Evolutionary conservation across 208 protist genomes (phyloP), one percentile per base, ranked within the genome.

Genomic region (Trypanosoma platydactyli): DNA sequence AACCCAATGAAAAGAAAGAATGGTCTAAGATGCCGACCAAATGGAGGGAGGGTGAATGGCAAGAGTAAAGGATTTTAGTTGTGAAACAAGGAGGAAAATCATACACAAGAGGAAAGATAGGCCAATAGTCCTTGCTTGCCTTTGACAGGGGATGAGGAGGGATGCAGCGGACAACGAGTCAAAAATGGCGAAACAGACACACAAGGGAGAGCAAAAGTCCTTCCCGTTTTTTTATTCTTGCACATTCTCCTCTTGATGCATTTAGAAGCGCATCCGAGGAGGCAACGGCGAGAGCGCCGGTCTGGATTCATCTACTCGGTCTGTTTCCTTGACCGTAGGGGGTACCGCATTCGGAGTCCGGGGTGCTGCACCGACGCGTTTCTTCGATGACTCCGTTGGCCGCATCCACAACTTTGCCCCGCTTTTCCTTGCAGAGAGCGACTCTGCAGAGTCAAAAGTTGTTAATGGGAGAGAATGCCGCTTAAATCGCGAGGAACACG

Each of bases 251-350:
- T 46, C 55, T 22, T 4, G 38, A 13, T 29, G 41, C 29, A 15
- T 30, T 38, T 68, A 68, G 48, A 68, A 68, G 15, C 62, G 50
- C 62, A 68, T 68, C 33, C 9, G 3, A 9, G 3, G 35, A 20
- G 48, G 50, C 33, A 22, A 25, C 13, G 60, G 33, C n/a, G 29
- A 20, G 4, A 13, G 48, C 20, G 38, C 46, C 20, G 25, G n/a
- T 9, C 41, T n/a, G 40, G 1, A 6, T 3, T 56, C 62, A 41
- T 51, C 62, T n/a, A 7, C 25, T 38, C 38, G 11, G 6, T 59
- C 27, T 0, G 52, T n/a, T 5, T 57, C 62, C 4, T 52, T 52
- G 40, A n/a, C 0, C 20, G 40, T 3, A 20, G 13, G 18, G 13
- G 24, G 0, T 22, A 22, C 42, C 20, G 7, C 4, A 51, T 24